These are phyloP conservation scores for Stropharia rugosoannulata DNA, from an alignment of 768 basidiomycete genomes.

Conservation along the genomic window DNA sequence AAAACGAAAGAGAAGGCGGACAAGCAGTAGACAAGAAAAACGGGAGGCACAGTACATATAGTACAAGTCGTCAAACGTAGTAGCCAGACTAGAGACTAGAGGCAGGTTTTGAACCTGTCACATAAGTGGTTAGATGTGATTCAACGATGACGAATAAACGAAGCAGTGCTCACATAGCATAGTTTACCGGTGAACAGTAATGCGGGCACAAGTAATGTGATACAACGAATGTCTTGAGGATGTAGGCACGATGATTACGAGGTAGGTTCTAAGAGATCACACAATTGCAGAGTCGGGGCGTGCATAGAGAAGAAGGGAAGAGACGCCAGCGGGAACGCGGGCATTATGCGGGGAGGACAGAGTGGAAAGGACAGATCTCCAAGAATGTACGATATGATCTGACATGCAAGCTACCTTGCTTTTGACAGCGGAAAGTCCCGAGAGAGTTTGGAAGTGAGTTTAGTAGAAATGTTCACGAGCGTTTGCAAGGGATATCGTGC, in stretches of 20 bases:
- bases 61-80: no score
- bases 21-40: no score
- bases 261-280: neutral
- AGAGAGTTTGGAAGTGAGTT: constrained; percentile 6
- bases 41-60: no score
- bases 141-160: neutral
- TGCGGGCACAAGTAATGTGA: constrained; percentile 6
- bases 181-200: constrained; percentile 11
- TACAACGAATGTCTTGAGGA: neutral
- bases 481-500: constrained; percentile 37
- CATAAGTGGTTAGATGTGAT: neutral
- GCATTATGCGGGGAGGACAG: constrained; percentile 10
- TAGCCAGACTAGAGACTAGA: neutral
- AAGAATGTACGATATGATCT: constrained; percentile 13
- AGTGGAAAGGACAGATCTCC: constrained; percentile 15
- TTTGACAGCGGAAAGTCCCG: constrained; percentile 4
- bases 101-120: constrained; percentile 8
- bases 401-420: neutral
- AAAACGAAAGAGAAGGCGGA: no score
- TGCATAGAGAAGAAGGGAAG: constrained; percentile 1
- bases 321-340: constrained; percentile 9
- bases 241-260: no score
- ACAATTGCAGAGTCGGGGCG: neutral
- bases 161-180: constrained; percentile 10
- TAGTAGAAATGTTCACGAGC: constrained; percentile 21